A percentile compares a stretch with the other conserved stretches of the same genome.
Evolutionary conservation across 495 filamentous ascomycete genomes (phyloP).

Genomic region (Clohesyomyces aquaticus): DNA sequence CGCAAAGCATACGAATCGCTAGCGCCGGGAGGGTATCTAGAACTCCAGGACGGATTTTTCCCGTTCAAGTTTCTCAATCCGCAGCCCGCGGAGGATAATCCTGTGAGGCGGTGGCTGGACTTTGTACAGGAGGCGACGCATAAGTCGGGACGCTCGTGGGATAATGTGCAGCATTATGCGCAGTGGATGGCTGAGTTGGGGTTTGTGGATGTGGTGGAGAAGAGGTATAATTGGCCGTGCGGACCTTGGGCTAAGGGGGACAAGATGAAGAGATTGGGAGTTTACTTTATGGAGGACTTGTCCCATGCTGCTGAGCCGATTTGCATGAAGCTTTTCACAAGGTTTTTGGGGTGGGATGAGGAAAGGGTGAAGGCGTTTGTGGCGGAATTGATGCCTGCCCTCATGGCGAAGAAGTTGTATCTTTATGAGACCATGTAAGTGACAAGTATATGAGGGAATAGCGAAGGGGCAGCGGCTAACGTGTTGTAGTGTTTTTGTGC

Average conservation of each 20-base stretch:
- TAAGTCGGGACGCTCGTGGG: conserved; percentile 9
- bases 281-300: conserved; percentile 30
- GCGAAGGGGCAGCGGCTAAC: background rate
- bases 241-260: conserved; percentile 35
- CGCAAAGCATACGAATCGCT: conserved; percentile 18
- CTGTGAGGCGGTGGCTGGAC: conserved; percentile 6
- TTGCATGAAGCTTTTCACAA: conserved; percentile 24
- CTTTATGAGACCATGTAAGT: conserved; percentile 36
- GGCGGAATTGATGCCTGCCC: conserved; percentile 14
- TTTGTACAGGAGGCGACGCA: background rate
- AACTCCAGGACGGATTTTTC: conserved; percentile 28
- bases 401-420: conserved; percentile 28
- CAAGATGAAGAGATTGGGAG: conserved; percentile 33
- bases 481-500: conserved; percentile 11
- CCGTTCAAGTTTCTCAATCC: conserved; percentile 16
- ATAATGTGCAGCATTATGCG: conserved; percentile 17
- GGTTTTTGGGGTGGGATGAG: conserved; percentile 31
- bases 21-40: conserved; percentile 25
- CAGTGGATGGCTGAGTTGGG: conserved; percentile 30
- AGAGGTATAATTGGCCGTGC: conserved; percentile 29
- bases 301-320: conserved; percentile 27
- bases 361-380: conserved; percentile 36
- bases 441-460: background rate
- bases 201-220: conserved; percentile 30
- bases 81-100: background rate